These are phyloP conservation scores for Talaromyces sp. DNA, from an alignment of 2,329 filamentous ascomycete species.

Conservation along the genomic window DNA sequence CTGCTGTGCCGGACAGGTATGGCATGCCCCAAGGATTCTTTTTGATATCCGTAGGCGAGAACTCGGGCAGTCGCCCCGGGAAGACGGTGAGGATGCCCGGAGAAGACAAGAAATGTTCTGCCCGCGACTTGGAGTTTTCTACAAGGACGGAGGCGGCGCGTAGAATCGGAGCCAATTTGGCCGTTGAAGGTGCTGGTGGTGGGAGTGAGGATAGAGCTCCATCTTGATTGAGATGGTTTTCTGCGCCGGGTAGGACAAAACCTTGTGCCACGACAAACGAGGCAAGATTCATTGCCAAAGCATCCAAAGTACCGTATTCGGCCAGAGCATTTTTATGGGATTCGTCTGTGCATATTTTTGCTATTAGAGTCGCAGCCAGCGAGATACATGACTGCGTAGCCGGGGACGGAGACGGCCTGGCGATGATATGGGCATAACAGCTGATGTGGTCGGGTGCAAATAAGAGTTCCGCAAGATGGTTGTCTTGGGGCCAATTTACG, in stretches of 20 bases:
- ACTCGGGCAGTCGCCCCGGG: slow-evolving; percentile 51
- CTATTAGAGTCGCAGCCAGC: slow-evolving; percentile 46
- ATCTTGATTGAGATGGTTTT: slow-evolving; percentile 51
- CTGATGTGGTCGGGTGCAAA: slow-evolving; percentile 61
- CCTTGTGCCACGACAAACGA: slow-evolving; percentile 65
- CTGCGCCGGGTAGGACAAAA: slow-evolving; percentile 63
- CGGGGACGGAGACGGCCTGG: slow-evolving; percentile 50
- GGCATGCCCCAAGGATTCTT: slow-evolving; percentile 50
- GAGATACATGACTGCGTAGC: slow-evolving; percentile 48
- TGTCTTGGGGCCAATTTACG: slow-evolving; percentile 46
- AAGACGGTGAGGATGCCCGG: slow-evolving; percentile 67
- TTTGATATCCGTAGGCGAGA: slow-evolving; percentile 46
- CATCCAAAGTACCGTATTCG: slow-evolving; percentile 70
- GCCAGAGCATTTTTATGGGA: slow-evolving; percentile 67
- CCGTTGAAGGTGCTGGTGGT: slow-evolving; percentile 53
- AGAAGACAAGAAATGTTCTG: slow-evolving; percentile 65
- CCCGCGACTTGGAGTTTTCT: slow-evolving; percentile 71
- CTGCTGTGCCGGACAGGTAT: slow-evolving; percentile 50
- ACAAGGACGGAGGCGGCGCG: slow-evolving; percentile 75
- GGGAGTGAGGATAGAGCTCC: slow-evolving; percentile 58
- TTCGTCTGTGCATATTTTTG: slow-evolving; percentile 65
- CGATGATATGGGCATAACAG: slow-evolving; percentile 62
- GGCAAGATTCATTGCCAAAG: slow-evolving; percentile 68
- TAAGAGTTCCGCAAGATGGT: slow-evolving; percentile 57
- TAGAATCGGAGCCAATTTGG: slow-evolving; percentile 65